phyloP scores from a whole-genome alignment of 1,139 yeast genomes.

The Hyphopichia fennica region DNA sequence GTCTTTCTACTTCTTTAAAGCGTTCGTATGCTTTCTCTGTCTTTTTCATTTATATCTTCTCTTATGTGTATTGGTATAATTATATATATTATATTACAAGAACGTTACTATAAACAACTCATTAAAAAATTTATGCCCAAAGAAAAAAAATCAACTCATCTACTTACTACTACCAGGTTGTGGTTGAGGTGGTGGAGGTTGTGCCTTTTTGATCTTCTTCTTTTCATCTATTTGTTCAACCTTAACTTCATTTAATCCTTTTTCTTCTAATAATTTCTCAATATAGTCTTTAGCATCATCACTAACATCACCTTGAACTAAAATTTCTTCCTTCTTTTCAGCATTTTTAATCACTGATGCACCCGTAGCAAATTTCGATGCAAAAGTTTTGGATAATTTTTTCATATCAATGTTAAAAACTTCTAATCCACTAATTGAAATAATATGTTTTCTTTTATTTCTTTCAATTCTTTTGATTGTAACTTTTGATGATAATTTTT shows the following conservation, averaged over 20 bases:
- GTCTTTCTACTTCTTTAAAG: not conserved
- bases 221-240: constrained; percentile 85
- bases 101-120: not conserved
- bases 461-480: constrained; percentile 85
- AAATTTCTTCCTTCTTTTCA: constrained; percentile 88
- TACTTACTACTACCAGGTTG: not conserved
- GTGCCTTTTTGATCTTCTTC: constrained; percentile 61
- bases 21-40: too few relatives aligned
- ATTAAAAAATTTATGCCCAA: too few relatives aligned
- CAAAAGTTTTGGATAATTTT: constrained; percentile 87
- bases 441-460: constrained; percentile 84
- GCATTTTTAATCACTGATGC: constrained; percentile 91
- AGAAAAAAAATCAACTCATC: not conserved
- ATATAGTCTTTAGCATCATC: constrained; percentile 86
- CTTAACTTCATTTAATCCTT: constrained; percentile 80
- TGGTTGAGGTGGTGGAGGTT: constrained; percentile 5
- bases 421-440: constrained; percentile 85
- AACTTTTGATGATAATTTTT: constrained; percentile 77
- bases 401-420: constrained; percentile 87
- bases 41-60: not conserved
- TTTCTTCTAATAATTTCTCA: constrained; percentile 69
- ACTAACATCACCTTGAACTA: constrained; percentile 93
- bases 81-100: not conserved
- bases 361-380: constrained; percentile 95
- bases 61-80: not conserved